Conservation (phyloP, 495 filamentous ascomycete species). For the Penicillium riverlandense region DNA sequence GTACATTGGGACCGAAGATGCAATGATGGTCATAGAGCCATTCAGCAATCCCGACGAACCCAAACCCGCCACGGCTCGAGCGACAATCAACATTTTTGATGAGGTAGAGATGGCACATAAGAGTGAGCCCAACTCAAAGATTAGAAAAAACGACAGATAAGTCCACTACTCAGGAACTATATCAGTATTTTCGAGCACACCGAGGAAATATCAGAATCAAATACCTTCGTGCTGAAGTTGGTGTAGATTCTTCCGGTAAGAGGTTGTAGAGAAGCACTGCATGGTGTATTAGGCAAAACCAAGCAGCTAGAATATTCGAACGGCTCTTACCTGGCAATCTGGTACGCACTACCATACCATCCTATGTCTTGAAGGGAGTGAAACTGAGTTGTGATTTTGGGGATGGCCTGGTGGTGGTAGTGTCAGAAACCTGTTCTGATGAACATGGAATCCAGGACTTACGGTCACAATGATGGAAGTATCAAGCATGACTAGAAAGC, state of each 20-base stretch:
- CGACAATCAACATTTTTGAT: constrained; percentile 39
- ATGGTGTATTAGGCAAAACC: neutral
- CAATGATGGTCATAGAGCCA: constrained; percentile 46
- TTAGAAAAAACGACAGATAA: constrained; percentile 25
- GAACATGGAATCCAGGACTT: neutral
- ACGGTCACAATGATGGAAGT: constrained; percentile 44
- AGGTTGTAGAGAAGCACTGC: constrained; percentile 38
- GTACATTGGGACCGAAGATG: constrained; percentile 34
- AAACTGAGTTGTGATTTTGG: constrained; percentile 35
- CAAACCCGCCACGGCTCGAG: constrained; percentile 37
- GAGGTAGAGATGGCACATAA: constrained; percentile 35
- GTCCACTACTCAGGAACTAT: constrained; percentile 14
- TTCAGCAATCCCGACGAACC: constrained; percentile 40
- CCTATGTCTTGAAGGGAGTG: constrained; percentile 34
- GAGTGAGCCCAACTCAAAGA: constrained; percentile 39
- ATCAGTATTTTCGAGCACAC: too few species aligned
- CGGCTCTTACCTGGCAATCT: constrained; percentile 24
- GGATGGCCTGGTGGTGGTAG: constrained; percentile 21
- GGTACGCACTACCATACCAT: constrained; percentile 43
- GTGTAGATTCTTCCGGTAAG: constrained; percentile 40
- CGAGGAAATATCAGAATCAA: neutral
- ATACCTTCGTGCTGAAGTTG: constrained; percentile 36
- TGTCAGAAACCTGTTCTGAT: neutral
- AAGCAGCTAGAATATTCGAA: neutral
- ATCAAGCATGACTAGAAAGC: constrained; percentile 44